Evolutionary conservation across 1,139 yeast species (phyloP).

Genomic region (Casaregolazyma suthepensis): DNA sequence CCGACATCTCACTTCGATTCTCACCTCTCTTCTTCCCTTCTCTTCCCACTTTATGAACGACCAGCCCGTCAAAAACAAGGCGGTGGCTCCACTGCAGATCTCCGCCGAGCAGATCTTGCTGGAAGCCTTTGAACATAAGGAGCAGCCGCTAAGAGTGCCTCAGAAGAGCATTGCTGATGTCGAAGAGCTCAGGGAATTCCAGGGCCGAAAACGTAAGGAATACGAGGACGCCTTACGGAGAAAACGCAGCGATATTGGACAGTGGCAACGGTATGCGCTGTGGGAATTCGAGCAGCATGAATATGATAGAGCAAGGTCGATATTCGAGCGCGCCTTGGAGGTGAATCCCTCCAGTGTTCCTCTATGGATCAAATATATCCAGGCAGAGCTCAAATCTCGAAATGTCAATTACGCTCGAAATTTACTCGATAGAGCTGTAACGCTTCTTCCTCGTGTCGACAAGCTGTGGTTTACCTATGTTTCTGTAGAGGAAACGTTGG

Average conservation of each 20-base stretch:
- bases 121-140: constrained; percentile 49
- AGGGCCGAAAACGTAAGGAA: constrained; percentile 69
- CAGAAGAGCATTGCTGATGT: constrained; percentile 56
- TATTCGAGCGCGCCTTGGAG: constrained; percentile 81
- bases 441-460: constrained; percentile 67
- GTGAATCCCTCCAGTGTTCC: constrained; percentile 72
- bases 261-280: constrained; percentile 89
- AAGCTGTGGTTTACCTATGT: constrained; percentile 78
- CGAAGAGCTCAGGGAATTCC: constrained; percentile 73
- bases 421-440: constrained; percentile 70
- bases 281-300: constrained; percentile 84
- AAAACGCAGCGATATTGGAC: constrained; percentile 73
- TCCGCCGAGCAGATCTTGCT: constrained; percentile 52
- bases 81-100: constrained; percentile 46
- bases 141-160: constrained; percentile 39
- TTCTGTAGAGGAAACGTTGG: constrained; percentile 74
- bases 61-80: constrained; percentile 35
- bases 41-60: constrained; percentile 1
- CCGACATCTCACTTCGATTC: no score
- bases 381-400: constrained; percentile 62
- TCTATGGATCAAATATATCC: constrained; percentile 80
- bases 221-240: constrained; percentile 81
- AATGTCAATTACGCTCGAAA: constrained; percentile 88
- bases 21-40: background rate
- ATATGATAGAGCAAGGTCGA: constrained; percentile 67